Conservation (phyloP, 495 filamentous ascomycete genomes). For the Penicillium waksmanii region DNA sequence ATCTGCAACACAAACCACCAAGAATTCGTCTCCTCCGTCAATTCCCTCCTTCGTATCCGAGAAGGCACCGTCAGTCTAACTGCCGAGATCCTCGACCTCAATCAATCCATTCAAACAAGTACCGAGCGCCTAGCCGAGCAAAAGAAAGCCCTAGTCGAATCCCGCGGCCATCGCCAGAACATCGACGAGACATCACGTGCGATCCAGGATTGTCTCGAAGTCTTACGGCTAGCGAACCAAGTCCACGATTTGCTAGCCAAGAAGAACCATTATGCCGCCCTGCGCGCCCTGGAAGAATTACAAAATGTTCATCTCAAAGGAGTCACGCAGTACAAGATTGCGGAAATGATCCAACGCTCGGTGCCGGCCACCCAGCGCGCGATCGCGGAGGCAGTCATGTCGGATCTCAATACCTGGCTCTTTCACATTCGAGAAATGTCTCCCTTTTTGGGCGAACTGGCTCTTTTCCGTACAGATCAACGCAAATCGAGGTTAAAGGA, state of each 20-base stretch:
- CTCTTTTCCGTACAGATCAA: slow-evolving; percentile 91
- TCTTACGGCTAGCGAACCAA: slow-evolving; percentile 90
- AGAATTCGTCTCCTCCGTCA: slow-evolving; percentile 91
- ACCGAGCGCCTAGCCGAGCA: slow-evolving; percentile 93
- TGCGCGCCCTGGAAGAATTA: slow-evolving; percentile 91
- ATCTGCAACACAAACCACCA: slow-evolving; percentile 96
- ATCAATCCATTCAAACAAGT: slow-evolving; percentile 92
- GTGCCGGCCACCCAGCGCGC: slow-evolving; percentile 90
- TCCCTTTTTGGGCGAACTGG: slow-evolving; percentile 93
- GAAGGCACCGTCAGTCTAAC: slow-evolving; percentile 87
- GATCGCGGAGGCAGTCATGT: slow-evolving; percentile 96
- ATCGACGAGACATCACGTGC: slow-evolving; percentile 92
- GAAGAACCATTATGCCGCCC: slow-evolving; percentile 93
- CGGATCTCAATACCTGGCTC: slow-evolving; percentile 96
- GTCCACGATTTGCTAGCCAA: slow-evolving; percentile 86
- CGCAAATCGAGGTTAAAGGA: slow-evolving; percentile 84
- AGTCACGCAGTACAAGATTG: slow-evolving; percentile 91
- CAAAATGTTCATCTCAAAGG: slow-evolving; percentile 95
- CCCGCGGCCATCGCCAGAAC: slow-evolving; percentile 88
- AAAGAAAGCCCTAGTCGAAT: slow-evolving; percentile 92
- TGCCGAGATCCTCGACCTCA: slow-evolving; percentile 87
- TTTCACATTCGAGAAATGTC: slow-evolving; percentile 94
- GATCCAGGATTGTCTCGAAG: slow-evolving; percentile 87
- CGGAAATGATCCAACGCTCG: slow-evolving; percentile 92
- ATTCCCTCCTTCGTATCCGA: slow-evolving; percentile 85